Conservation (phyloP, 805 yeast species). For the Torulaspora microellipsoides region DNA sequence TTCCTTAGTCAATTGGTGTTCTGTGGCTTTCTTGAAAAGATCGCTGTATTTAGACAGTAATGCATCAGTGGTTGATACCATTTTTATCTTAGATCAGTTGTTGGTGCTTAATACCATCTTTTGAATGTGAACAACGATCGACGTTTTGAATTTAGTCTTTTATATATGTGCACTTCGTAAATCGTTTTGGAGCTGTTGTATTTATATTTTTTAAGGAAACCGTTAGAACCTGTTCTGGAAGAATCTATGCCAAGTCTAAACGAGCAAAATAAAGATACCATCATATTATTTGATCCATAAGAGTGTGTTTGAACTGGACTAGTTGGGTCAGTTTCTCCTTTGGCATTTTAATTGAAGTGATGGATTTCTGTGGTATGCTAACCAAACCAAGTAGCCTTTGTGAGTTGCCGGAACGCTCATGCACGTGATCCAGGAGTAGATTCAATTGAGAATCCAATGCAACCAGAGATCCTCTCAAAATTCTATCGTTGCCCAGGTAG, state of each 20-base stretch:
- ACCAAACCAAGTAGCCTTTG: conserved; percentile 47
- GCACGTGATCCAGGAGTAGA: conserved; percentile 38
- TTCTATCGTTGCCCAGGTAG: conserved; percentile 35
- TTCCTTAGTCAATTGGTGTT: conserved; percentile 42
- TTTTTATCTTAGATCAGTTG: not conserved
- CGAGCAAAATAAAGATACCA: not conserved
- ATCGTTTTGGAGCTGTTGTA: too few species aligned
- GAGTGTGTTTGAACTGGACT: conserved; percentile 10
- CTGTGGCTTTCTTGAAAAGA: conserved; percentile 32
- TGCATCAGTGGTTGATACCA: conserved; percentile 20
- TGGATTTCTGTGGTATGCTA: conserved; percentile 46
- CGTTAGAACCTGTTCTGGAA: not conserved
- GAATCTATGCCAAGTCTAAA: not conserved
- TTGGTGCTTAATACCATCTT: too few species aligned
- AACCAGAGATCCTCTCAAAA: conserved; percentile 37
- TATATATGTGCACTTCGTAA: too few species aligned
- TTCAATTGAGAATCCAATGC: conserved; percentile 44
- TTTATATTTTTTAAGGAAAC: not conserved
- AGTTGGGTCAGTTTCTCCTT: conserved; percentile 26
- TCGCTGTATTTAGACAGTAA: conserved; percentile 25
- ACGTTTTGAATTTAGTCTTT: too few species aligned
- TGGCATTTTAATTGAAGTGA: conserved; percentile 24
- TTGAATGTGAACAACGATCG: too few species aligned
- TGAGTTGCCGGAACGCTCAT: conserved; percentile 25
- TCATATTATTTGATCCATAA: conserved; percentile 9